Percentiles rank a stretch among this genome's conserved stretches.
Conservation (phyloP, 345 rosid species). For the Dipteronia sinensis region DNA sequence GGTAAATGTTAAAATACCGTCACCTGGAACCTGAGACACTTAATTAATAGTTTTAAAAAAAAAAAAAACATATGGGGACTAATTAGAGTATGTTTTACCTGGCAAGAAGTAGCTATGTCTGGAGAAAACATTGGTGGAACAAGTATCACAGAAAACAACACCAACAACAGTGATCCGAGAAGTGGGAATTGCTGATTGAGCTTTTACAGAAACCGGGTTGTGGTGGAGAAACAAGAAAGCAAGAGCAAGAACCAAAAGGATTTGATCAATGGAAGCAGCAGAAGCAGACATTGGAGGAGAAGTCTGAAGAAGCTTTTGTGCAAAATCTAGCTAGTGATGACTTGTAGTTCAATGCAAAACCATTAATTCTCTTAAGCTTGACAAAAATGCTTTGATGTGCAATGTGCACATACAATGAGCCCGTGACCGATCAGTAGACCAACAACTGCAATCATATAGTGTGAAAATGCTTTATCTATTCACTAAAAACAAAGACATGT, state of each 20-base stretch:
- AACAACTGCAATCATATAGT: constrained; percentile 37
- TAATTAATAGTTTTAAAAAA: background rate
- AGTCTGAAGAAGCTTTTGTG: constrained; percentile 43
- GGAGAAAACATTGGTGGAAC: constrained; percentile 64
- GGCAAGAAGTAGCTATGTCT: constrained; percentile 84
- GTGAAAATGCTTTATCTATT: constrained; percentile 33
- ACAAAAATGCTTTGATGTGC: constrained; percentile 17
- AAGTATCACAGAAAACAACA: constrained; percentile 77
- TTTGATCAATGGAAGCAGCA: constrained; percentile 47
- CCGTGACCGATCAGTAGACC: constrained; percentile 72
- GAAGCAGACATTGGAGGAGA: constrained; percentile 39
- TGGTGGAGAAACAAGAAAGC: constrained; percentile 36
- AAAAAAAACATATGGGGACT: background rate
- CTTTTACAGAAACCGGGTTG: constrained; percentile 16
- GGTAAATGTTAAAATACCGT: too few species aligned
- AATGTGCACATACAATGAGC: constrained; percentile 32
- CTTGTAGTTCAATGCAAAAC: background rate
- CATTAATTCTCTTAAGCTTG: constrained; percentile 6
- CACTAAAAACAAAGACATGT: constrained; percentile 91
- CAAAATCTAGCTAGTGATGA: background rate
- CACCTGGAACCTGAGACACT: too few species aligned
- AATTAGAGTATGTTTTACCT: constrained; percentile 40
- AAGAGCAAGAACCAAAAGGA: constrained; percentile 37
- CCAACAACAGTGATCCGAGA: constrained; percentile 74
- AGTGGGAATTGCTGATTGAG: constrained; percentile 33